These are phyloP conservation scores for Gymnopus androsaceus DNA, from an alignment of 1,284 basidiomycete species.

Conservation along the genomic window DNA sequence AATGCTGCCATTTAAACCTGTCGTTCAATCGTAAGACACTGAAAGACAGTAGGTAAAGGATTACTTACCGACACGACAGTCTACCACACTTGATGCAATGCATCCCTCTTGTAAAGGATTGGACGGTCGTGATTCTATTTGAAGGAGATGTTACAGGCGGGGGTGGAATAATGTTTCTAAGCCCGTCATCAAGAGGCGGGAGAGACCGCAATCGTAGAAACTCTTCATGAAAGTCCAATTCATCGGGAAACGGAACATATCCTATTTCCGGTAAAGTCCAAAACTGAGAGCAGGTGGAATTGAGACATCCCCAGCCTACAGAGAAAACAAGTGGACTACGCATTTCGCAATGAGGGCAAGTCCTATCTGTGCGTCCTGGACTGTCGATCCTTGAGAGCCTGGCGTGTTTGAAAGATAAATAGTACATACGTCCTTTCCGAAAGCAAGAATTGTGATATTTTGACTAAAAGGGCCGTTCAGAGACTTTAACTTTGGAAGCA, in stretches of 20 bases:
- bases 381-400: neutral
- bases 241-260: slow-evolving; percentile 30
- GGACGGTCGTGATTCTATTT: slow-evolving; percentile 47
- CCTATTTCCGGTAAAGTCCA: slow-evolving; percentile 40
- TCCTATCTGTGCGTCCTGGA: neutral
- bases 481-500: neutral
- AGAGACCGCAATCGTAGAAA: slow-evolving; percentile 44
- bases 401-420: neutral
- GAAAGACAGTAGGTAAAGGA: neutral
- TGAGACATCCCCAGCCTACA: slow-evolving; percentile 63
- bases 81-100: slow-evolving; percentile 70
- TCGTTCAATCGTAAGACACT: slow-evolving; percentile 4
- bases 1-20: slow-evolving; percentile 72
- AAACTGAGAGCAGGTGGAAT: slow-evolving; percentile 54
- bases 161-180: slow-evolving; percentile 33
- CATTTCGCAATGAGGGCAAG: slow-evolving; percentile 38
- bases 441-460: slow-evolving; percentile 4
- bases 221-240: slow-evolving; percentile 45
- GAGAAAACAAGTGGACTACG: slow-evolving; percentile 55
- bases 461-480: neutral
- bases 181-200: slow-evolving; percentile 13
- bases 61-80: slow-evolving; percentile 64
- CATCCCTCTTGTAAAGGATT: slow-evolving; percentile 65
- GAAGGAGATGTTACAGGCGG: slow-evolving; percentile 30
- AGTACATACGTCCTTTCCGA: slow-evolving; percentile 11